Conservation (phyloP, 352 stramenopile genomes). For the Phytopythium sindhum region DNA sequence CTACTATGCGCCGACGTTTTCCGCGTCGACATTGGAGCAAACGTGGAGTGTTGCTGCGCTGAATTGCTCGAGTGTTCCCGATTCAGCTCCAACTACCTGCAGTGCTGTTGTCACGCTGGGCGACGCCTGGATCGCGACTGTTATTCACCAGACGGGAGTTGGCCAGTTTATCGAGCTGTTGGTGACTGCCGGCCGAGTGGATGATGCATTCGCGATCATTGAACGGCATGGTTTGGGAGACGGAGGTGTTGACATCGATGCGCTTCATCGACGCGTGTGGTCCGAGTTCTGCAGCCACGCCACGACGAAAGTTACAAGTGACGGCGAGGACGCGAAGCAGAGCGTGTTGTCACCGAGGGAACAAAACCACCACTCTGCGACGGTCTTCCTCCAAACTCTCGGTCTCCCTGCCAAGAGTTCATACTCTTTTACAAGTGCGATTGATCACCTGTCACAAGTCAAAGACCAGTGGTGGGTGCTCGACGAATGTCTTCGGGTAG, state of each 20-base stretch:
- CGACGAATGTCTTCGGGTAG: slow-evolving; percentile 33
- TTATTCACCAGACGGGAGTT: slow-evolving; percentile 18
- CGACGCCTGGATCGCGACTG: slow-evolving; percentile 12
- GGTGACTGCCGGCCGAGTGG: slow-evolving; percentile 26
- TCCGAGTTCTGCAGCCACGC: slow-evolving; percentile 22
- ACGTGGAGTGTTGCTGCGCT: not conserved
- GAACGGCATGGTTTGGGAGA: slow-evolving; percentile 12
- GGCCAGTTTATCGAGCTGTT: slow-evolving; percentile 38
- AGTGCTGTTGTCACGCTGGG: slow-evolving; percentile 7
- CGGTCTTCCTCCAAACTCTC: not conserved
- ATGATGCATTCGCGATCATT: slow-evolving; percentile 32
- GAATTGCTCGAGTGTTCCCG: not conserved
- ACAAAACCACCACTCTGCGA: not conserved
- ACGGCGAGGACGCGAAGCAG: not conserved
- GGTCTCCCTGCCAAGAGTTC: not conserved
- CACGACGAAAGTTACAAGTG: not conserved
- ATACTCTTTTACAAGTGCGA: slow-evolving; percentile 11
- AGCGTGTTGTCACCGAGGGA: not conserved
- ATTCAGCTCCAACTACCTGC: not conserved
- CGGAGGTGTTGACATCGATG: slow-evolving; percentile 26
- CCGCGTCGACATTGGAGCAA: not conserved
- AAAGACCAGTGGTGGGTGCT: slow-evolving; percentile 48
- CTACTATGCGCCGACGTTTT: slow-evolving; percentile 1
- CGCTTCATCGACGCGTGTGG: slow-evolving; percentile 53
- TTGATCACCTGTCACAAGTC: slow-evolving; percentile 41